Conservation (phyloP, 371 early-diverging fungal species). For the Zopfochytrium polystomum region DNA sequence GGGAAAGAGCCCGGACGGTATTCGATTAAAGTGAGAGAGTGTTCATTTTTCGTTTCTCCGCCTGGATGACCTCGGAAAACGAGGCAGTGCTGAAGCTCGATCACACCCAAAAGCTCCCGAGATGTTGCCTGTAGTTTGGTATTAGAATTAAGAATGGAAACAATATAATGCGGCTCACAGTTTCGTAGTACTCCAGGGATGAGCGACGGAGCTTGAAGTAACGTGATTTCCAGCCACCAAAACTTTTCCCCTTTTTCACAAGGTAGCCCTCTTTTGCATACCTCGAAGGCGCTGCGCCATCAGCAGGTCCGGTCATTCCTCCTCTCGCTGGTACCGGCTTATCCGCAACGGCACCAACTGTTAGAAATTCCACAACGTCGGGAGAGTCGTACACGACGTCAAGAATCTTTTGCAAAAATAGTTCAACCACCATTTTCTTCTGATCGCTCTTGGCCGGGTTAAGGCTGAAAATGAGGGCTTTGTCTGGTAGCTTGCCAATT, state of each 20-base stretch:
- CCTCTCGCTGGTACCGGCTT: slow-evolving; percentile 26
- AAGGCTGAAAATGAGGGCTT: slow-evolving; percentile 56
- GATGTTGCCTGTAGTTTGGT: slow-evolving; percentile 4
- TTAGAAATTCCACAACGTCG: slow-evolving; percentile 74
- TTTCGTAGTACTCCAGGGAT: slow-evolving; percentile 71
- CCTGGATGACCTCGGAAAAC: background rate
- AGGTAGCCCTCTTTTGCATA: slow-evolving; percentile 71
- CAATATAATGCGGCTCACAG: slow-evolving; percentile 12
- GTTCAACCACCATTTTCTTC: slow-evolving; percentile 62
- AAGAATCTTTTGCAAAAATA: slow-evolving; percentile 68
- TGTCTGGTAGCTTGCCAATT: slow-evolving; percentile 74
- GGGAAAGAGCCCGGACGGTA: slow-evolving; percentile 35
- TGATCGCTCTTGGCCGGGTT: slow-evolving; percentile 39
- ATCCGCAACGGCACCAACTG: slow-evolving; percentile 47
- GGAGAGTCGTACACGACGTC: slow-evolving; percentile 49
- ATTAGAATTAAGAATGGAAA: slow-evolving; percentile 2
- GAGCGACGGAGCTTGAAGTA: slow-evolving; percentile 65
- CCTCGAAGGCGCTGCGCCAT: slow-evolving; percentile 3
- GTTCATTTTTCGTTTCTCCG: slow-evolving; percentile 52
- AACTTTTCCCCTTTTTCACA: slow-evolving; percentile 78
- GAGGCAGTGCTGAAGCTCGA: slow-evolving; percentile 38
- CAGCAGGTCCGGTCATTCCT: background rate
- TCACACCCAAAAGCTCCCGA: slow-evolving; percentile 27
- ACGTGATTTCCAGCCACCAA: slow-evolving; percentile 81
- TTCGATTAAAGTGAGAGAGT: slow-evolving; percentile 74